phyloP scores from a whole-genome alignment of 1,284 basidiomycete species.

The Mycosarcoma mackinlayi region DNA sequence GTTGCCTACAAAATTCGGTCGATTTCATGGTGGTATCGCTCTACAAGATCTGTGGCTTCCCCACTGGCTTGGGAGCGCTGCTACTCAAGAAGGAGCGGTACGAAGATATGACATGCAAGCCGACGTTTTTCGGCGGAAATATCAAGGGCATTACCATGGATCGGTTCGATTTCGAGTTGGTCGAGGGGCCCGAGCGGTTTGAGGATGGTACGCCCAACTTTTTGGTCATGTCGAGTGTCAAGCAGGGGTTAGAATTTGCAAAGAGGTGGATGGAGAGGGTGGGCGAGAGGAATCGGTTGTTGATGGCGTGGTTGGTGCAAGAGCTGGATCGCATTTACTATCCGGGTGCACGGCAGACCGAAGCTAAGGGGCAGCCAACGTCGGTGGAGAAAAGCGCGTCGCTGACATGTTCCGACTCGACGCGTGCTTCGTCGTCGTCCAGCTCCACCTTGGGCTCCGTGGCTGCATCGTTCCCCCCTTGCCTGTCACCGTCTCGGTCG shows the following conservation, averaged over 20 bases:
- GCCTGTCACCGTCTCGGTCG: too few species aligned
- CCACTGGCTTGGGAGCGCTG: constrained; percentile 25
- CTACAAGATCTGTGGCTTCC: constrained; percentile 42
- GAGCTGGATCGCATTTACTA: constrained; percentile 24
- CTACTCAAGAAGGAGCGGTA: constrained; percentile 19
- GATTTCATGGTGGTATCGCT: constrained; percentile 34
- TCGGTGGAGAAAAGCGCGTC: too few species aligned
- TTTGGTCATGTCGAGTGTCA: constrained; percentile 7
- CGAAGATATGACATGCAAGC: not conserved
- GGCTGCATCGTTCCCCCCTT: too few species aligned
- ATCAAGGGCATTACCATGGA: constrained; percentile 40
- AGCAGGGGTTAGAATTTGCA: constrained; percentile 19
- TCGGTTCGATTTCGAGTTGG: constrained; percentile 22
- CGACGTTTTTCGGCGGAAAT: constrained; percentile 42
- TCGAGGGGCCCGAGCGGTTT: constrained; percentile 26
- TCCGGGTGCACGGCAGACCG: too few species aligned
- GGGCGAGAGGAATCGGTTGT: not conserved
- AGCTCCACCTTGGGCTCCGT: too few species aligned
- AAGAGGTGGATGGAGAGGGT: constrained; percentile 11
- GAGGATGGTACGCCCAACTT: constrained; percentile 37
- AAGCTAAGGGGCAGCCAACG: too few species aligned
- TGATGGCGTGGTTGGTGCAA: constrained; percentile 16
- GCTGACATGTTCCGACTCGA: too few species aligned
- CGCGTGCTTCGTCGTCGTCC: too few species aligned
- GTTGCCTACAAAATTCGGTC: not conserved